Conservation (phyloP, 2,329 filamentous ascomycete genomes). For the Aureobasidium vineae region DNA sequence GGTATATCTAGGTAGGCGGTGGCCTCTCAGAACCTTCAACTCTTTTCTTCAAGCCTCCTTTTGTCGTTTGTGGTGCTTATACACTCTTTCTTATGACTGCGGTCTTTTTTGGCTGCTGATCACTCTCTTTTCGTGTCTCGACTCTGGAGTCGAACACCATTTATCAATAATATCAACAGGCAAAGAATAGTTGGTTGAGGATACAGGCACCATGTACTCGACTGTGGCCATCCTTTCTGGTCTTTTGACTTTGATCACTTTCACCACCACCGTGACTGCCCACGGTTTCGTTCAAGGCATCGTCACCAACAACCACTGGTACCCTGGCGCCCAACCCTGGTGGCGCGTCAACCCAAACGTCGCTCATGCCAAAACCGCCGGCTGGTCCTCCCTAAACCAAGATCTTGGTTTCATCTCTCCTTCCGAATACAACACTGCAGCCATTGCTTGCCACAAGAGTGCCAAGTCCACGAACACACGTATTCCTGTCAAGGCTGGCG, state of each 20-base stretch:
- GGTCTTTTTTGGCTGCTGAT: neutral
- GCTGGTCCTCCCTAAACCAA: constrained; percentile 51
- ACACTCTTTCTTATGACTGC: constrained; percentile 2
- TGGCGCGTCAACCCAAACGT: constrained; percentile 40
- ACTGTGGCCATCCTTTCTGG: constrained; percentile 4
- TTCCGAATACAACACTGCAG: constrained; percentile 29
- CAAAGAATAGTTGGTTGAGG: neutral
- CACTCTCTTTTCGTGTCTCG: constrained; percentile 4
- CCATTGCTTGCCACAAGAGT: constrained; percentile 31
- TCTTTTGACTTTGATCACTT: constrained; percentile 24
- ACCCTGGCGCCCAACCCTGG: constrained; percentile 46
- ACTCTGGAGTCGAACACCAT: neutral
- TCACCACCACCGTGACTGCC: constrained; percentile 44
- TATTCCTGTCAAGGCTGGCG: constrained; percentile 60
- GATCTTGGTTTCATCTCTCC: constrained; percentile 42
- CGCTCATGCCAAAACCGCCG: constrained; percentile 45
- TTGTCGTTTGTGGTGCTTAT: neutral
- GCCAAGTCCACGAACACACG: constrained; percentile 43
- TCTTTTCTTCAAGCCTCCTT: neutral
- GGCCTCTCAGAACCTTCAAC: neutral
- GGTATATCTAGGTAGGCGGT: constrained; percentile 1
- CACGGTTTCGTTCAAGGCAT: constrained; percentile 50
- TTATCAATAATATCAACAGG: neutral
- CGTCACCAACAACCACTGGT: constrained; percentile 49
- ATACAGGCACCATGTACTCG: neutral